A percentile compares a stretch with the other conserved stretches of the same genome.
These are phyloP conservation scores for Alternaria postmessia DNA, from an alignment of 2,329 filamentous ascomycete genomes.

Conservation along the genomic window DNA sequence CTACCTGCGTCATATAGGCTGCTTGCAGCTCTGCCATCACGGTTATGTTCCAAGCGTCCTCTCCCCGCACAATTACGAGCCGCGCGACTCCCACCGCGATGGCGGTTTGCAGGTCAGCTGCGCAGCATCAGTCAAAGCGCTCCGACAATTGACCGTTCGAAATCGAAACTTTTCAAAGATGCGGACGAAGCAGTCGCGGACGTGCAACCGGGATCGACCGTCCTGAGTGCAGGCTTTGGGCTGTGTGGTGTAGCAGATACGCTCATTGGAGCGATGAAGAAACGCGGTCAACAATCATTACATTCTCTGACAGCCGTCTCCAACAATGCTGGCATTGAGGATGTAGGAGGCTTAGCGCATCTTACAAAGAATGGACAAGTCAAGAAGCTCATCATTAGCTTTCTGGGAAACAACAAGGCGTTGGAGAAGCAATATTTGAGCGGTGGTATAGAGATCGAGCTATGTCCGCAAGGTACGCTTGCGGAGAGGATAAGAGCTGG, in stretches of 20 bases:
- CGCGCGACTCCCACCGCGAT: conserved; percentile 28
- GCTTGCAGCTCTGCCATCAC: conserved; percentile 38
- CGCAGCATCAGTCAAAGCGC: conserved; percentile 37
- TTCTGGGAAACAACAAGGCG: conserved; percentile 78
- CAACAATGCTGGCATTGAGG: conserved; percentile 79
- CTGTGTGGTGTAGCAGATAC: conserved; percentile 52
- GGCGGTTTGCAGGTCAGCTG: conserved; percentile 33
- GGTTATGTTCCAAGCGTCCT: conserved; percentile 36
- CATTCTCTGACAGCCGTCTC: conserved; percentile 74
- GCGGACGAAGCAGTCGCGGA: conserved; percentile 51
- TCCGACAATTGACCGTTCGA: conserved; percentile 45
- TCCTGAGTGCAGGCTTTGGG: conserved; percentile 51
- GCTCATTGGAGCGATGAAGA: conserved; percentile 47
- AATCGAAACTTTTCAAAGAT: conserved; percentile 48
- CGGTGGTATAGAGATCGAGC: conserved; percentile 76
- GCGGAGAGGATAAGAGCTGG: conserved; percentile 76
- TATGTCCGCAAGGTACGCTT: conserved; percentile 79
- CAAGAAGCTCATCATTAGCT: conserved; percentile 76
- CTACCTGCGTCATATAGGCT: conserved; percentile 40
- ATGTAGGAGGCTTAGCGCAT: conserved; percentile 69
- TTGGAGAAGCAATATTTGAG: conserved; percentile 77
- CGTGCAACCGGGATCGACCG: conserved; percentile 46
- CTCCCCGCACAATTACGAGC: conserved; percentile 40
- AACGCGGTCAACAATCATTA: conserved; percentile 40
- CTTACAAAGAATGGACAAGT: conserved; percentile 75